A percentile compares a stretch with the other conserved stretches of the same genome.
phyloP scores from a whole-genome alignment of 176 grass and related monocot species.

The Elymus sibiricus region DNA sequence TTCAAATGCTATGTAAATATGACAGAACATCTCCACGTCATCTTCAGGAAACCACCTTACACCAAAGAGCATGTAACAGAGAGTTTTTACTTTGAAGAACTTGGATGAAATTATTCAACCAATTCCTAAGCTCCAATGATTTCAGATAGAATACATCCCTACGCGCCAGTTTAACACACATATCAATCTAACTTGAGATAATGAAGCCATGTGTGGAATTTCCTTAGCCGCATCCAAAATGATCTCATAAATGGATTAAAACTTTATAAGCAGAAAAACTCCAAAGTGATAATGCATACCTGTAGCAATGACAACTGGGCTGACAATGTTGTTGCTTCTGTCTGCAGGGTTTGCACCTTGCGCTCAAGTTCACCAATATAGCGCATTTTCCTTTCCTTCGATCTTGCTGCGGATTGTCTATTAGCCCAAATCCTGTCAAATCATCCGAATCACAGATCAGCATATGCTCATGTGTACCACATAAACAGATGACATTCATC shows the following conservation, averaged over 20 bases:
- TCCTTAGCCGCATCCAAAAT: not conserved
- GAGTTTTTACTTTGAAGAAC: not conserved
- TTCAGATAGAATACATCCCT: constrained; percentile 2
- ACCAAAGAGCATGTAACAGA: not conserved
- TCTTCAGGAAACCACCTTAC: not conserved
- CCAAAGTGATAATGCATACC: constrained; percentile 33
- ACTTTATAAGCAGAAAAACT: not conserved
- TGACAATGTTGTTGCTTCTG: constrained; percentile 63
- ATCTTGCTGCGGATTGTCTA: constrained; percentile 81
- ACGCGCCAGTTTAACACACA: not conserved
- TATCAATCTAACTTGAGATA: not conserved
- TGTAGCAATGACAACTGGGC: constrained; percentile 62
- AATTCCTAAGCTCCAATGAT: constrained; percentile 9
- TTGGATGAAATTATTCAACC: not conserved
- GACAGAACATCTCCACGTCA: not conserved
- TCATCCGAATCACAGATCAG: constrained; percentile 17
- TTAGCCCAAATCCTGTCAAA: constrained; percentile 78
- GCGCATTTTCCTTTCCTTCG: constrained; percentile 81
- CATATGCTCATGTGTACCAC: constrained; percentile 2
- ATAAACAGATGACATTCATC: constrained; percentile 1
- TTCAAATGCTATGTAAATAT: not conserved
- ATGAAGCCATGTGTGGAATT: not conserved
- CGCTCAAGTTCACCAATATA: constrained; percentile 74
- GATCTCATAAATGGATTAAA: not conserved
- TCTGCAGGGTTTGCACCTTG: constrained; percentile 57